A percentile compares a stretch with the other conserved stretches of the same genome.
Conservation (phyloP, 75 land plant species). For the Picea sitchensis region DNA sequence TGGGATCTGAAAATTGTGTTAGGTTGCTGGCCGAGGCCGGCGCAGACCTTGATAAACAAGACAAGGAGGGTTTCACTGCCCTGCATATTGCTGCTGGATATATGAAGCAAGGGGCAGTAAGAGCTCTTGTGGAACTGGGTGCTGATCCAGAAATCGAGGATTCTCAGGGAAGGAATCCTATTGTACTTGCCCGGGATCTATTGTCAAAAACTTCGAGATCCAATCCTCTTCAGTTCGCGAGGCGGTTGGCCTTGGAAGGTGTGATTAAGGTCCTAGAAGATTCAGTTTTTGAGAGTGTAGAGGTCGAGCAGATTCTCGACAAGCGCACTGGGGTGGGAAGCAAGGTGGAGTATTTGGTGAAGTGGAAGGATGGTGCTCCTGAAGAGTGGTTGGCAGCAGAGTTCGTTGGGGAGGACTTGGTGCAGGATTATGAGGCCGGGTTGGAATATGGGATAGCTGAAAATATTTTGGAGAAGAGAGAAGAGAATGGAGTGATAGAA, state of each 20-base stretch:
- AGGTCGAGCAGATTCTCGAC: constrained; percentile 75
- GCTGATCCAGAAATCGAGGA: constrained; percentile 76
- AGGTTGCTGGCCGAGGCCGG: constrained; percentile 58
- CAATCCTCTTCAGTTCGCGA: constrained; percentile 67
- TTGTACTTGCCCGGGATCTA: constrained; percentile 62
- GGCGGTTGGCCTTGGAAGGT: constrained; percentile 67
- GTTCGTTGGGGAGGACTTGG: constrained; percentile 71
- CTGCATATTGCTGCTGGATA: constrained; percentile 95
- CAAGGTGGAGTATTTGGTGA: constrained; percentile 75
- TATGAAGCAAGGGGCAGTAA: constrained; percentile 50
- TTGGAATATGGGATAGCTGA: constrained; percentile 91
- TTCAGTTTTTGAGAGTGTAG: constrained; percentile 67
- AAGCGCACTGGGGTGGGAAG: constrained; percentile 55
- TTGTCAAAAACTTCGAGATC: constrained; percentile 54
- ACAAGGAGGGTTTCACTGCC: constrained; percentile 68
- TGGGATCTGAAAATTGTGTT: constrained; percentile 76
- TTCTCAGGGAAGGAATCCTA: constrained; percentile 50
- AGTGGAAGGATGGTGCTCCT: constrained; percentile 75
- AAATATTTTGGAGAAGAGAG: constrained; percentile 56
- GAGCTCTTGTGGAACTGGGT: constrained; percentile 60
- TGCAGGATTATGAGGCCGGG: constrained; percentile 79
- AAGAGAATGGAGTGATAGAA: constrained; percentile 44
- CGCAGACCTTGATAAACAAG: constrained; percentile 54
- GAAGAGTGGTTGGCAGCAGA: constrained; percentile 67
- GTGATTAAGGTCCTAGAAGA: constrained; percentile 63